Evolutionary conservation across 2,329 filamentous ascomycete genomes (phyloP).

Genomic region (Sarocladium kiliense): DNA sequence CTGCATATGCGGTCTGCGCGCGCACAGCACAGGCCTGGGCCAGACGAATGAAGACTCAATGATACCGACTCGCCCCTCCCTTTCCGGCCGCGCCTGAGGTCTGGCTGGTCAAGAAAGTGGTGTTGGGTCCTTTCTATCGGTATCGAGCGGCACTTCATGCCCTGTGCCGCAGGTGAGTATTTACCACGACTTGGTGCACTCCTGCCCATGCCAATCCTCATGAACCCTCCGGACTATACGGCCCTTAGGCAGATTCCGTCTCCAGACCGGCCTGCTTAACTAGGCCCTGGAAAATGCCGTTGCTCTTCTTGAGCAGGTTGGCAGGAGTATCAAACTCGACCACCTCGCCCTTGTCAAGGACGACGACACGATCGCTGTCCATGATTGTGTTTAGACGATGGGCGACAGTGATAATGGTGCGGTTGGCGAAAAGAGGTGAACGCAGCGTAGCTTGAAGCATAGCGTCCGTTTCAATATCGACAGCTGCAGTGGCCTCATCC

Average conservation of each 20-base stretch:
- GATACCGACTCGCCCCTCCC: neutral
- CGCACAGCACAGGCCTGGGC: neutral
- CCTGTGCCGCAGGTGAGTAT: neutral
- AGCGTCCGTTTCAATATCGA: constrained; percentile 64
- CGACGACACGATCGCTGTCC: constrained; percentile 81
- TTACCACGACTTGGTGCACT: neutral
- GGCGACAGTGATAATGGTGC: constrained; percentile 96
- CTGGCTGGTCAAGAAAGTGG: neutral
- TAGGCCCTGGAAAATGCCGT: constrained; percentile 79
- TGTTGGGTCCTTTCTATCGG: neutral
- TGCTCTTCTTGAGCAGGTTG: constrained; percentile 67
- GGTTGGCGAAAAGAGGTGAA: constrained; percentile 70
- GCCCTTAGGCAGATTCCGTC: constrained; percentile 26
- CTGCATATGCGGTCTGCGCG: neutral
- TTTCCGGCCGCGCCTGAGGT: neutral
- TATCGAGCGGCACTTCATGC: neutral
- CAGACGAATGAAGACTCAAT: neutral
- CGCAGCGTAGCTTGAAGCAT: constrained; percentile 60
- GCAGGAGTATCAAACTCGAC: constrained; percentile 88
- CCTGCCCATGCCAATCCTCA: too few species aligned
- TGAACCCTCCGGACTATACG: neutral
- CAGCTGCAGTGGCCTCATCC: constrained; percentile 86
- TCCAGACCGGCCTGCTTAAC: constrained; percentile 84
- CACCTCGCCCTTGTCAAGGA: constrained; percentile 85
- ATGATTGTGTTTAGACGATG: constrained; percentile 98